These are phyloP conservation scores for Barnettozyma vustinii DNA, from an alignment of 805 yeast genomes.

Conservation along the genomic window DNA sequence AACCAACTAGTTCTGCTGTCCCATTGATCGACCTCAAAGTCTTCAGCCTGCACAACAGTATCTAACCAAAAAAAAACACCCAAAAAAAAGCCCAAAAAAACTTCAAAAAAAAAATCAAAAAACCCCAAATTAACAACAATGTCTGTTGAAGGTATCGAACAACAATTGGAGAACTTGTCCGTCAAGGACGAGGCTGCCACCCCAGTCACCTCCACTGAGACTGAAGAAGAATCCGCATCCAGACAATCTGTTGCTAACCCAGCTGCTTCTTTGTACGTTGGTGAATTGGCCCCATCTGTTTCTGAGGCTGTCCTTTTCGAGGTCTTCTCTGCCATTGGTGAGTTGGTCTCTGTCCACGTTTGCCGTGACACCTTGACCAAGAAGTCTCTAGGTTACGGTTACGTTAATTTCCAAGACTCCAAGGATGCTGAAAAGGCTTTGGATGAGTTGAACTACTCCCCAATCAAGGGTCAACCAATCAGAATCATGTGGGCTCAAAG, in stretches of 20 bases:
- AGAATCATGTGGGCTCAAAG: slow-evolving; percentile 99
- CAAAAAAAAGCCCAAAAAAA: not conserved
- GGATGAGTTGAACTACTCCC: slow-evolving; percentile 91
- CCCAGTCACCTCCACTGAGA: slow-evolving; percentile 29
- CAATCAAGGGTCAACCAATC: slow-evolving; percentile 92
- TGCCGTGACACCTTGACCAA: slow-evolving; percentile 98
- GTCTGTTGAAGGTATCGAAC: slow-evolving; percentile 38
- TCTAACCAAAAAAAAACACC: slow-evolving; percentile 4
- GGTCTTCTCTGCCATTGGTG: slow-evolving; percentile 90
- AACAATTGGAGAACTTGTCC: slow-evolving; percentile 44
- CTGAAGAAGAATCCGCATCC: slow-evolving; percentile 46
- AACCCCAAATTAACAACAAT: slow-evolving; percentile 19
- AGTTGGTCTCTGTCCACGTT: slow-evolving; percentile 94
- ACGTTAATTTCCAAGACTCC: slow-evolving; percentile 88
- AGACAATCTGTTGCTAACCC: slow-evolving; percentile 43
- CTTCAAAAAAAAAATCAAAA: slow-evolving; percentile 16
- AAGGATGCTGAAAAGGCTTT: slow-evolving; percentile 92
- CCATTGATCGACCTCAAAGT: not conserved
- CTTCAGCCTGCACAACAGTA: not conserved
- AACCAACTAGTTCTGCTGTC: slow-evolving; percentile 2
- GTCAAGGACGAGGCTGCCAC: slow-evolving; percentile 28
- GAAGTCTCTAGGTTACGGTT: slow-evolving; percentile 96
- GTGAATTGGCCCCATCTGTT: slow-evolving; percentile 89
- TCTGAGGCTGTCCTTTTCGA: slow-evolving; percentile 94
- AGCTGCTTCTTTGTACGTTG: slow-evolving; percentile 90